Percentiles rank a stretch among this genome's conserved stretches.
phyloP scores from a whole-genome alignment of 2,329 filamentous ascomycete genomes.

The Phyllosticta paracitricarpa region DNA sequence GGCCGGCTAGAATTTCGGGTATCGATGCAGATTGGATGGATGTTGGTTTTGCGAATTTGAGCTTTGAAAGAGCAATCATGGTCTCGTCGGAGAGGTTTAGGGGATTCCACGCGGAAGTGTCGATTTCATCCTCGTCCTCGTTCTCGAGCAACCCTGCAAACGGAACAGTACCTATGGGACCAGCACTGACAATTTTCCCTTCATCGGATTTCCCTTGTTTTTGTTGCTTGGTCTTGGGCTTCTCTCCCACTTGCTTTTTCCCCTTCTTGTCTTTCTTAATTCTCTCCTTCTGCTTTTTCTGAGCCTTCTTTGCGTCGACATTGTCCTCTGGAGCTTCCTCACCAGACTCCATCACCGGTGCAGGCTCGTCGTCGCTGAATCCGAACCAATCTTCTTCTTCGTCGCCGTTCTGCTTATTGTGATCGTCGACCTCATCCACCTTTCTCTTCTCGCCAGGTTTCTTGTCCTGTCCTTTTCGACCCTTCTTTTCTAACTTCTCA shows the following conservation, averaged over 20 bases:
- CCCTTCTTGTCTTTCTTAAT: constrained; percentile 15
- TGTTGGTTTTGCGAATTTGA: constrained; percentile 75
- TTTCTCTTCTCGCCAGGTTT: constrained; percentile 17
- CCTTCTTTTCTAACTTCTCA: constrained; percentile 18
- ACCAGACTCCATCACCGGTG: constrained; percentile 29
- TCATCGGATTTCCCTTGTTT: constrained; percentile 14
- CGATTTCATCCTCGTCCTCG: constrained; percentile 48
- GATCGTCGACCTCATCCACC: constrained; percentile 3
- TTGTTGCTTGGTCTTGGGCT: constrained; percentile 17
- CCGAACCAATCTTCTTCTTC: constrained; percentile 25
- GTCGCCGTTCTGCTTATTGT: constrained; percentile 13
- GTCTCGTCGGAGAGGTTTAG: constrained; percentile 64
- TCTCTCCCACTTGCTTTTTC: constrained; percentile 16
- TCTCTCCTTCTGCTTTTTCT: constrained; percentile 15
- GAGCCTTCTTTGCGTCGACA: constrained; percentile 13
- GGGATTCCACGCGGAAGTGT: constrained; percentile 69
- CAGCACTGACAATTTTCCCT: constrained; percentile 21
- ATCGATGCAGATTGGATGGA: constrained; percentile 72
- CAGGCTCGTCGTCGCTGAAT: constrained; percentile 20
- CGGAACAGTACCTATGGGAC: constrained; percentile 34
- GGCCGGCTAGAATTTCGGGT: constrained; percentile 69
- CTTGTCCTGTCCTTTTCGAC: constrained; percentile 14
- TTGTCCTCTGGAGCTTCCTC: constrained; percentile 17
- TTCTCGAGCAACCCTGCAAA: constrained; percentile 48
- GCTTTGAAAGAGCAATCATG: constrained; percentile 62